Evolutionary conservation across 176 grass and related monocot species (phyloP), one percentile per base, ranked within the genome.

Genomic region (Bonia amplexicaulis): DNA sequence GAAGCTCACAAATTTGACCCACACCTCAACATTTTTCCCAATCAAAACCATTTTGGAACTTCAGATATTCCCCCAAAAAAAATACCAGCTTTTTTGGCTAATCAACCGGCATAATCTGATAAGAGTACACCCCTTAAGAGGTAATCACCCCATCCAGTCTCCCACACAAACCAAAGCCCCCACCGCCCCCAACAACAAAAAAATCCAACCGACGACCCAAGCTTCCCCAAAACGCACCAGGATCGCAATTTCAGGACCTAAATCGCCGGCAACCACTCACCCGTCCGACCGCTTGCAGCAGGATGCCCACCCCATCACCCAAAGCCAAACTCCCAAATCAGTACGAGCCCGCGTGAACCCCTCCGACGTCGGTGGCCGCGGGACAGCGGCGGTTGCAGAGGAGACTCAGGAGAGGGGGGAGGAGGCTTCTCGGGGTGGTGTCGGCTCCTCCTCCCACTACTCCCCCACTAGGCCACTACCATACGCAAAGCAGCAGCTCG

Each of bases 221-320:
- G 44, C 0, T 9, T 57, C 29, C 49, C 71, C 31, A n/a, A 64
- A 58, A n/a, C 31, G 17, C 62, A 33, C 2, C 11, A 33, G 44
- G 6, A 71, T 14, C 17, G 27, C 71, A 39, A n/a, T 45, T 49
- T 6, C 31, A 57, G 22, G 4, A 7, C 6, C 2, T 19, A 55
- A 77, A 49, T 49, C 52, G 13, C 2, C 29, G 6, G 3, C 9
- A 12, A 31, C 1, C 40, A 90, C 89, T 90, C 80, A 90, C 89
- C 89, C 68, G 60, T 80, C 69, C 6, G 80, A 14, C 31, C 80
- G 12, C 80, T 61, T 87, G 80, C 80, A 90, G 89, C 89, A 90
- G 74, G 68, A 90, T 9, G 76, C 41, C 80, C 68, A 79, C 74
- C 84, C 69, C 89, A 90, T 87, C 67, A 7, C 49, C 17, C 12